Evolutionary conservation across 371 early-diverging fungal genomes (phyloP).

Genomic region (Apophysomyces variabilis): DNA sequence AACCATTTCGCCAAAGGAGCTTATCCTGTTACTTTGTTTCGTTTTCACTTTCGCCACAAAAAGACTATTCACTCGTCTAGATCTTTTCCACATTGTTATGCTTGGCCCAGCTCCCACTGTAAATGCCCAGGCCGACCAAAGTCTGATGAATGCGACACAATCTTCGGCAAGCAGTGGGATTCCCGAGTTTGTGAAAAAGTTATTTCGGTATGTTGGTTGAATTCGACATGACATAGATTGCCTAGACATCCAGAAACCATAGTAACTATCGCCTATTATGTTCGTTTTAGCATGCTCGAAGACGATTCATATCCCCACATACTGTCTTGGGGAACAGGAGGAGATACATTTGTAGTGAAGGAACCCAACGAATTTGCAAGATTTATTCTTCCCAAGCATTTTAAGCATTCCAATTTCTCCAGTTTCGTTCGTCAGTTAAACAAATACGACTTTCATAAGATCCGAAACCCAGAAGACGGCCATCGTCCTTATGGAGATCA

Average conservation of each 20-base stretch:
- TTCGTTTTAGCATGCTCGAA: constrained; percentile 60
- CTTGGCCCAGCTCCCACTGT: constrained; percentile 3
- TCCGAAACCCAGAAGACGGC: constrained; percentile 63
- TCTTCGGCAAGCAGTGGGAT: constrained; percentile 14
- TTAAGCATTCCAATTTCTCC: constrained; percentile 94
- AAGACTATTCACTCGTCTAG: too few species aligned
- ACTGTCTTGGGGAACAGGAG: constrained; percentile 77
- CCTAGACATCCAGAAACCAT: not conserved
- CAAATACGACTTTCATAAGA: constrained; percentile 92
- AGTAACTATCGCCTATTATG: not conserved
- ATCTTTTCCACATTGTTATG: not conserved
- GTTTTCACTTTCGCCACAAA: too few species aligned
- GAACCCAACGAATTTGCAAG: constrained; percentile 76
- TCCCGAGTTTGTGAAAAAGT: constrained; percentile 54
- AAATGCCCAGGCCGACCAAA: not conserved
- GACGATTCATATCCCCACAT: constrained; percentile 69
- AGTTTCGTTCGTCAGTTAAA: constrained; percentile 95
- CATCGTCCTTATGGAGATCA: constrained; percentile 67
- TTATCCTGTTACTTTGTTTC: too few species aligned
- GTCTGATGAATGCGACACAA: not conserved
- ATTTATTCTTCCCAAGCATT: constrained; percentile 81
- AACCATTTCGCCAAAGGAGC: too few species aligned
- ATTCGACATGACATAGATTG: not conserved
- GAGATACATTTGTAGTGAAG: constrained; percentile 85
- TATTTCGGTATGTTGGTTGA: constrained; percentile 39